A percentile compares a stretch with the other conserved stretches of the same genome.
Conservation (phyloP, 202 grass and related monocot species). For the Eragrostis tef region DNA sequence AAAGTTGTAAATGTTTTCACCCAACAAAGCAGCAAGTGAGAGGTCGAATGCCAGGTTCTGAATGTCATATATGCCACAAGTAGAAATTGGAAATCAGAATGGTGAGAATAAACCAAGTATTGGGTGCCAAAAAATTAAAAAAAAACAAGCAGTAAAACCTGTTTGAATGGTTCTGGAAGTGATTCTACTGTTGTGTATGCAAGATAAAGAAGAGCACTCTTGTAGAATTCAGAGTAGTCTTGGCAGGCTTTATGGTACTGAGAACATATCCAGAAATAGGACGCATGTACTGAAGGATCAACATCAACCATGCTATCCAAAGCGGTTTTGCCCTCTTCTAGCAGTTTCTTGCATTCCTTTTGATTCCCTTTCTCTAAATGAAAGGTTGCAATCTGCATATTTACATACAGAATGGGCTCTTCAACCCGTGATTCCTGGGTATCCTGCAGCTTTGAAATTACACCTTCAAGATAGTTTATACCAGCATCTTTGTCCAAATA, state of each 20-base stretch:
- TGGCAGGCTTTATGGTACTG: slow-evolving; percentile 63
- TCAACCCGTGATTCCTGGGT: slow-evolving; percentile 54
- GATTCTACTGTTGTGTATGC: slow-evolving; percentile 71
- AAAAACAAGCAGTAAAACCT: slow-evolving; percentile 50
- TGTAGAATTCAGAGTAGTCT: slow-evolving; percentile 66
- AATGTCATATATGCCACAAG: slow-evolving; percentile 21
- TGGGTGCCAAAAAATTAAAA: slow-evolving; percentile 9
- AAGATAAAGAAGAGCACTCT: slow-evolving; percentile 70
- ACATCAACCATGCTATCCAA: slow-evolving; percentile 66
- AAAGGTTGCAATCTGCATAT: slow-evolving; percentile 70
- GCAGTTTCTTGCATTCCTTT: slow-evolving; percentile 62
- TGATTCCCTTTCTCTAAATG: slow-evolving; percentile 63
- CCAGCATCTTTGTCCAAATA: slow-evolving; percentile 69
- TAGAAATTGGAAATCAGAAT: slow-evolving; percentile 21
- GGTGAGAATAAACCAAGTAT: slow-evolving; percentile 22
- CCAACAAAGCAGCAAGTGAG: slow-evolving; percentile 69
- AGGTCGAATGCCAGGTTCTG: slow-evolving; percentile 71
- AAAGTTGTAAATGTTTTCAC: slow-evolving; percentile 76
- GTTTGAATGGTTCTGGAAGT: slow-evolving; percentile 69
- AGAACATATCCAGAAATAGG: slow-evolving; percentile 65
- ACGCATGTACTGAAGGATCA: slow-evolving; percentile 64
- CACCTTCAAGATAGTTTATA: slow-evolving; percentile 64
- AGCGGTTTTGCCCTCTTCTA: slow-evolving; percentile 55
- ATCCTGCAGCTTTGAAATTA: slow-evolving; percentile 58
- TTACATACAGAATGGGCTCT: slow-evolving; percentile 65